Evolutionary conservation across 2,329 filamentous ascomycete genomes (phyloP).

Genomic region (Ramichloridium luteum): DNA sequence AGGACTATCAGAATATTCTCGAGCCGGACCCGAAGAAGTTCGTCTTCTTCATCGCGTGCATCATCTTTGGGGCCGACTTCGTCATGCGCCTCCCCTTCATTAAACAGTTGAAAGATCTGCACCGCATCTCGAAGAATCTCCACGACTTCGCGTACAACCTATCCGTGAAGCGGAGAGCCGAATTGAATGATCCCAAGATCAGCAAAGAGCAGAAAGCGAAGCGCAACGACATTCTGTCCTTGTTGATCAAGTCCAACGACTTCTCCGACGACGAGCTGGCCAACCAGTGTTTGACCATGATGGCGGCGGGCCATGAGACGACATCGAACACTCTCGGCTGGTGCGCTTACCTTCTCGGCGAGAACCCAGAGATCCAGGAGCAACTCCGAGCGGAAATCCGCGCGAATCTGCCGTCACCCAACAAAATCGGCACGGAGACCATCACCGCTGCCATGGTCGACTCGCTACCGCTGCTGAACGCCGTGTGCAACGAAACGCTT

Average conservation of each 20-base stretch:
- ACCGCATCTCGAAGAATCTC: not conserved
- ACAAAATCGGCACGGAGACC: slow-evolving; percentile 23
- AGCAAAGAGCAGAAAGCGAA: slow-evolving; percentile 38
- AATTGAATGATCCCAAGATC: not conserved
- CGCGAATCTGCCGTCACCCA: slow-evolving; percentile 24
- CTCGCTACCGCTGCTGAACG: slow-evolving; percentile 60
- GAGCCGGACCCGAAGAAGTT: slow-evolving; percentile 25
- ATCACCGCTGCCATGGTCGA: slow-evolving; percentile 48
- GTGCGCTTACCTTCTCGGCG: slow-evolving; percentile 36
- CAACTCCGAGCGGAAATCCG: slow-evolving; percentile 36
- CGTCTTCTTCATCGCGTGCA: not conserved
- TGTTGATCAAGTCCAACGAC: slow-evolving; percentile 57
- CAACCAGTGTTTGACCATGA: slow-evolving; percentile 77
- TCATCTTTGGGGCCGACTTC: not conserved
- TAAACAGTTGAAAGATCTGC: not conserved
- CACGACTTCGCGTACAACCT: not conserved
- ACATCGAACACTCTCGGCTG: slow-evolving; percentile 38
- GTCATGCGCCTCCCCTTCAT: not conserved
- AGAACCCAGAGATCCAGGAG: slow-evolving; percentile 32
- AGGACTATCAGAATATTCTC: slow-evolving; percentile 36
- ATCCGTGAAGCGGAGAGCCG: not conserved
- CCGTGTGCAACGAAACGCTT: slow-evolving; percentile 53
- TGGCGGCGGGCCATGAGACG: slow-evolving; percentile 51
- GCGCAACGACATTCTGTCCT: slow-evolving; percentile 61
- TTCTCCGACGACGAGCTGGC: slow-evolving; percentile 64